phyloP scores from a whole-genome alignment of 352 stramenopile species.

The Phytophthora melonis region DNA sequence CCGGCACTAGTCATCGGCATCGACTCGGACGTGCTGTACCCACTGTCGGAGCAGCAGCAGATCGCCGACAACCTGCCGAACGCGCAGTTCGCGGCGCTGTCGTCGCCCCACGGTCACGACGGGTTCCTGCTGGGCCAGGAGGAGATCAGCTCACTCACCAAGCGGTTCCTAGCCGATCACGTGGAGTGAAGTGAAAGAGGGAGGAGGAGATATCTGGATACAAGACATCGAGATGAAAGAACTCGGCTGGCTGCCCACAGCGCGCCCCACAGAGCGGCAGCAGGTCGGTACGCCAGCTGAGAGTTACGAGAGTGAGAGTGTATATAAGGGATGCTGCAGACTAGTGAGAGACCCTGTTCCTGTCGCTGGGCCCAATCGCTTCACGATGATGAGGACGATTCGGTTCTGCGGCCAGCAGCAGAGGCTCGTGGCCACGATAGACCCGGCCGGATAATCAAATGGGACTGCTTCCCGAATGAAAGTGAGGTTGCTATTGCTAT shows the following conservation, averaged over 20 bases:
- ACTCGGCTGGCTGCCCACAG: constrained; percentile 32
- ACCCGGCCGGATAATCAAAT: constrained; percentile 15
- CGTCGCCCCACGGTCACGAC: constrained; percentile 95
- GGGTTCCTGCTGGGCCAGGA: constrained; percentile 97
- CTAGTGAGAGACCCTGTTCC: constrained; percentile 32
- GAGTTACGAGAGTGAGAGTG: constrained; percentile 15
- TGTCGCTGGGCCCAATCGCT: constrained; percentile 35
- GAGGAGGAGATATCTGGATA: constrained; percentile 12
- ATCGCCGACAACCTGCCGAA: constrained; percentile 87
- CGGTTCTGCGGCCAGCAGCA: constrained; percentile 38
- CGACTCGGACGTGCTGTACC: constrained; percentile 96
- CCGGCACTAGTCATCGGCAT: constrained; percentile 95
- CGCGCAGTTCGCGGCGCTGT: constrained; percentile 88
- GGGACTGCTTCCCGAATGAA: constrained; percentile 24
- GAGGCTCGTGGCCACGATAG: constrained; percentile 24
- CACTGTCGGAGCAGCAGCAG: constrained; percentile 92
- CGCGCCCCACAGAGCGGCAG: constrained; percentile 38
- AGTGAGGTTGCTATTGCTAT: background rate
- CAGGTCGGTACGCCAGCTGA: constrained; percentile 31
- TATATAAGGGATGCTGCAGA: constrained; percentile 23
- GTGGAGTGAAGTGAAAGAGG: constrained; percentile 33
- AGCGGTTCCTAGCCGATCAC: constrained; percentile 62
- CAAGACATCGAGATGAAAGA: constrained; percentile 6
- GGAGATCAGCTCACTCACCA: constrained; percentile 81
- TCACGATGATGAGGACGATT: constrained; percentile 31